Base-by-base conservation (phyloP, 208 protist genomes). In the Leishmania arabica region DNA sequence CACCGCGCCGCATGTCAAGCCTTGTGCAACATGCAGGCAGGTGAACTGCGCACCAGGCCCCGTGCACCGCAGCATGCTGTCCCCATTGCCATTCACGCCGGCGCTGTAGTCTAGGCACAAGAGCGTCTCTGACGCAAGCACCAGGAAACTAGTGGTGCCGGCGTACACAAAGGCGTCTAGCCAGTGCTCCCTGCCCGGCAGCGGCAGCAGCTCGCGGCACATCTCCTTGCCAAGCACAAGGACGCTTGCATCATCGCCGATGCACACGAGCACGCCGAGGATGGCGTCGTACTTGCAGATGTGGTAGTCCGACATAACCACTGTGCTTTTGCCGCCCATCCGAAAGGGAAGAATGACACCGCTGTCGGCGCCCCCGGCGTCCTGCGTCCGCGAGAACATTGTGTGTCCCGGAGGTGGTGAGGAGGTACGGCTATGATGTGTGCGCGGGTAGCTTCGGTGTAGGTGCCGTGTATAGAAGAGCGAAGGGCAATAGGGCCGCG, bases 251-350 rank as follows among this genome's bases (percentile, higher is more conserved):
- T 95, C 93, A 71, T 95, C 87, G 7, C 93, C 93, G 49, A 97
- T 88, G 77, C 87, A 95, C 37, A 97, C 65, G 37, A 97, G 79
- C 31, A 93, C 91, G 79, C 87, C 88, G 31, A 94, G 84, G 71
- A 97, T 83, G 42, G 93, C 86, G 75, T 97, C 93, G 78, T 94
- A 93, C 62, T 81, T 86, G 80, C 90, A 94, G 17, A 97, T 79
- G 83, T 97, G 93, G 81, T 95, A 97, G 87, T 94, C 91, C 0
- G 91, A 91, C 91, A 92, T 91, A 31, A 94, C 91, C 19, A 90
- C 83, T 19, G 91, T 90, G 83, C 87, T 91, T 81, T 91, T 89
- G 60, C 85, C 81, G 21, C 81, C 81, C 34, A 92, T 51, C 42
- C 84, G 84, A 77, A 92, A 92, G 70, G 85, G 84, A 51, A 81